Evolutionary conservation across 148 eudicot species (phyloP), one percentile per base, ranked within the genome.

Genomic region (Euryodendron excelsum): DNA sequence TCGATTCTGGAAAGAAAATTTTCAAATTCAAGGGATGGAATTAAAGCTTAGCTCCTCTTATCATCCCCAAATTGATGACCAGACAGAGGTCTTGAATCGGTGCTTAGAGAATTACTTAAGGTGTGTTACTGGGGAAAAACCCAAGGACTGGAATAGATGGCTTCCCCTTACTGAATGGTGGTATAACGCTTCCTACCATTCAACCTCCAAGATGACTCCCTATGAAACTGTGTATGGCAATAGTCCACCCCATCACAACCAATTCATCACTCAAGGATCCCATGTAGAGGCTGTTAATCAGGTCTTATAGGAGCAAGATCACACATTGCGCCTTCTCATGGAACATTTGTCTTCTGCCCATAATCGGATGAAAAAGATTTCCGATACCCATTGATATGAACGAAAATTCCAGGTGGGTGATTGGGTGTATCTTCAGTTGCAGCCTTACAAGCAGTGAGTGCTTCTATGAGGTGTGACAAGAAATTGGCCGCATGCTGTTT

Each of bases 131-230:
- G 17, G 37, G 1, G 36, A 47, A 0, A 33, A 4, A 5, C 77
- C 70, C 3, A 79, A 64, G 25, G 13, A 47, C 13, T 79, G 78
- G 78, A 3, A 4, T 23, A 37, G 39, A 0, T 80, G 82, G 82
- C 1, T 79, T 0, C 1, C 53, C 1, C 27, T 74, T 37, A 52
- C 74, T 1, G 78, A 74, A 34, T 74, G 53, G 63, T 80, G 74
- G 77, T 79, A 79, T n/a, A 79, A 79, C 55, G 73, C 82, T 27
- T 9, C 9, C 15, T 63, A 41, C 27, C 82, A 79, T 33, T 18
- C 73, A 4, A 0, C 74, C 34, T 4, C 36, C 0, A 33, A 62
- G 9, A 33, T 23, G 2, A 60, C 72, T 14, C 77, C 71, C 0
- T 80, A 25, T 66, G 27, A 80, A 28, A 44, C 67, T 21, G 17